These are phyloP conservation scores for Triglochin maritima DNA, from an alignment of 106 monocot species.

Conservation along the genomic window DNA sequence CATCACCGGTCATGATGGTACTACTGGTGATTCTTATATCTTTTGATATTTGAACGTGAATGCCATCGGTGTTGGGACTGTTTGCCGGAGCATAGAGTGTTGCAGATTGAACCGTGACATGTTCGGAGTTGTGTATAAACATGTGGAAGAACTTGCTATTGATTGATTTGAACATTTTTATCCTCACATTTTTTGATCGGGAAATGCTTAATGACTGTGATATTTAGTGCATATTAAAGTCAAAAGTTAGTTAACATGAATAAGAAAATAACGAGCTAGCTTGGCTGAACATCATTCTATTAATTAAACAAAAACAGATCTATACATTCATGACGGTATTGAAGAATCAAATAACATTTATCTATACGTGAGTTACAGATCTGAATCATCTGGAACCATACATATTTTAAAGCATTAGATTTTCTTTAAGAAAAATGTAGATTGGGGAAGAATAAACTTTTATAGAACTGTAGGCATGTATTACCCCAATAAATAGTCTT, in stretches of 20 bases:
- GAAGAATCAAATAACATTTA: not conserved
- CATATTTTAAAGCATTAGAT: no score
- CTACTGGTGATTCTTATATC: slow-evolving; percentile 15
- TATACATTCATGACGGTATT: not conserved
- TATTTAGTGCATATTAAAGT: not conserved
- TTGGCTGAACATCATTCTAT: no score
- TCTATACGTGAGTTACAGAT: not conserved
- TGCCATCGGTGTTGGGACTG: slow-evolving; percentile 53
- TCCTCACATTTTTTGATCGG: not conserved
- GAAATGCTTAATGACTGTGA: not conserved
- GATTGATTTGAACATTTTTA: not conserved
- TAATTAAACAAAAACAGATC: not conserved
- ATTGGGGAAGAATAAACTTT: no score
- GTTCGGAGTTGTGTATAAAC: slow-evolving; percentile 11
- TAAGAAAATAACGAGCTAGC: not conserved
- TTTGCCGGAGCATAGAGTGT: slow-evolving; percentile 23
- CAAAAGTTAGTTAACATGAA: not conserved
- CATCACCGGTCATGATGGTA: slow-evolving; percentile 37
- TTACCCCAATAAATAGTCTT: no score
- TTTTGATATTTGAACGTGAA: slow-evolving; percentile 26
- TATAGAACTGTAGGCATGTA: no score
- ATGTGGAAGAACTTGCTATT: slow-evolving; percentile 21
- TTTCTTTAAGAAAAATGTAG: no score
- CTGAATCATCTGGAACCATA: no score
- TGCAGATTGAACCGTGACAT: slow-evolving; percentile 8